Evolutionary conservation across 352 stramenopile species (phyloP), one percentile per base, ranked within the genome.

Genomic region (Globisporangium yorkense): DNA sequence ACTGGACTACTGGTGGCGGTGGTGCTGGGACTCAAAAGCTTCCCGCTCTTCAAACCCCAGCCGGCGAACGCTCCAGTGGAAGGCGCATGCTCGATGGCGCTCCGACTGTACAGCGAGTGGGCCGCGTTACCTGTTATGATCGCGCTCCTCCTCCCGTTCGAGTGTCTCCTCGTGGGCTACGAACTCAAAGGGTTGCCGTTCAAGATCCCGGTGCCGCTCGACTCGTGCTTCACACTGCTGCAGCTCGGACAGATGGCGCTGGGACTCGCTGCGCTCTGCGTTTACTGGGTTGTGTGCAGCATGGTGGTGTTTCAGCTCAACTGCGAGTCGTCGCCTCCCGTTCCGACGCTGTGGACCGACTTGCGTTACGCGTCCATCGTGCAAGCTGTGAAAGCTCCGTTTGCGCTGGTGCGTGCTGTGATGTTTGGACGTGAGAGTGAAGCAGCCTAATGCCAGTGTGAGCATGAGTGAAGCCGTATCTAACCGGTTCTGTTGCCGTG

Each of bases 1-100:
- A 72, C 55, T 0, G 43, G 68, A 10, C 56, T 84, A 6, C 4
- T 77, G 1, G 0, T 73, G 9, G 59, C 67, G 0, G 77, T 67
- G 48, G 6, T 72, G 5, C 50, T 84, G 2, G 77, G 80, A 1
- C 37, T 54, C 16, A 82, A 83, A 53, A 52, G 74, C 20, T 88
- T 87, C 40, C 74, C 80, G 10, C 48, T 89, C 27, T 88, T 88
- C 58, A 88, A 88, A 52, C 74, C 77, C 0, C 76, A 88, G 52
- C 76, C 76, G 0, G 73, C 64, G 47, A 57, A 35, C 3, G 63
- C 66, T n/a, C 71, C 72, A 5, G 33, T 57, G 20, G 80, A 90
- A 63, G 74, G 86, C 41, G 27, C 73, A 1, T 84, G 76, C 40
- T 77, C 75, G 3, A 27, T 87, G 29, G 41, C 69, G 24, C 50